phyloP scores from a whole-genome alignment of 2,329 filamentous ascomycete genomes.

The Sclerotinia borealis region DNA sequence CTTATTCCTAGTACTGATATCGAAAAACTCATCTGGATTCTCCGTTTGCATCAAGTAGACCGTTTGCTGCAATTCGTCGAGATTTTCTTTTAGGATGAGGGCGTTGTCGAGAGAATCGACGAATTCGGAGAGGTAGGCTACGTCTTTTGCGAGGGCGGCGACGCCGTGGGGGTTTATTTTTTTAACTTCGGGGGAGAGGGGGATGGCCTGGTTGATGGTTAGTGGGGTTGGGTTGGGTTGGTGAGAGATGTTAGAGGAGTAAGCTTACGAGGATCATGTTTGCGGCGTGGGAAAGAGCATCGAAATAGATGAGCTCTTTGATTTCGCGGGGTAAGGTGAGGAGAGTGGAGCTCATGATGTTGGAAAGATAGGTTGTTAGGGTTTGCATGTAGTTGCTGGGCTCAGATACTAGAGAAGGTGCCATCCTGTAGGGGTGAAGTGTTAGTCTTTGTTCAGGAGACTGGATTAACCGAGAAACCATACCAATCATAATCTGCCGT shows the following conservation, averaged over 20 bases:
- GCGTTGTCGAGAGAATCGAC: constrained; percentile 79
- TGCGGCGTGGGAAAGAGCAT: constrained; percentile 85
- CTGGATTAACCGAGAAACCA: constrained; percentile 16
- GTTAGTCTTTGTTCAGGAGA: constrained; percentile 7
- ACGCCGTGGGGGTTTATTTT: constrained; percentile 86
- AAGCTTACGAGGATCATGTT: constrained; percentile 68
- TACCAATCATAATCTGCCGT: constrained; percentile 96
- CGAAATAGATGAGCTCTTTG: constrained; percentile 96
- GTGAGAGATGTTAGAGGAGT: background rate
- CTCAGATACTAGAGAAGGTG: constrained; percentile 56
- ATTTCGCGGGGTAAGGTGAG: constrained; percentile 91
- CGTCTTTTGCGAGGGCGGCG: constrained; percentile 72
- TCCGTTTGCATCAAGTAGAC: constrained; percentile 80
- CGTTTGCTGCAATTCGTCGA: constrained; percentile 92
- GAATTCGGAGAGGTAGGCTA: constrained; percentile 77
- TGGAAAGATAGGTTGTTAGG: constrained; percentile 82
- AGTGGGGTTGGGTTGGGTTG: background rate
- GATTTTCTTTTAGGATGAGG: constrained; percentile 77
- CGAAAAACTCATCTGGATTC: constrained; percentile 95
- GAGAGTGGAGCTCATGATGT: constrained; percentile 94
- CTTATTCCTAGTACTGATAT: constrained; percentile 81
- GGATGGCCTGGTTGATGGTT: constrained; percentile 17
- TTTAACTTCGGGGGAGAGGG: constrained; percentile 67
- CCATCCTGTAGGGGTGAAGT: constrained; percentile 39
- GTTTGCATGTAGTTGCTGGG: constrained; percentile 95